Evolutionary conservation across 345 rosid species (phyloP), one percentile per base, ranked within the genome.

Genomic region (Ceriops decandra): DNA sequence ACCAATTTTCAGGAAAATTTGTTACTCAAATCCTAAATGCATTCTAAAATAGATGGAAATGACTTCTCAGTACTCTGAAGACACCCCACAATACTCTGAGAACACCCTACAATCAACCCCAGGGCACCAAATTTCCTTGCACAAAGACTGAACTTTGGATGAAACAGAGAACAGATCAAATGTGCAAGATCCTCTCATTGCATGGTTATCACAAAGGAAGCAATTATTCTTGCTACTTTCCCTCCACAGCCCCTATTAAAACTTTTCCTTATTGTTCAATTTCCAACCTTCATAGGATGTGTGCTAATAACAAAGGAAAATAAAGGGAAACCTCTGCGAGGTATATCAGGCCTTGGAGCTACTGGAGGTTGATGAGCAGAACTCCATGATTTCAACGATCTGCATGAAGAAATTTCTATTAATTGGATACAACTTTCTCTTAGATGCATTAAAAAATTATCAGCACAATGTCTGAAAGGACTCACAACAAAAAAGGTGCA

Each of bases 401-500:
- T 95, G 88, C 81, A 79, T 6, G 63, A 56, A 62, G 35, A 62
- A 38, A 69, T 54, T 74, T 63, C 65, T 28, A 30, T 54, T 19
- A 68, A 46, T 51, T 19, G 15, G 11, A 42, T 8, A 19, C 9
- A 42, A 75, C 26, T 20, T 9, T 26, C 22, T 47, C 54, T 51
- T 7, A 30, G 27, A 7, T 51, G 62, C 4, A 19, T 6, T 13
- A 36, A 28, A 54, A 31, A 36, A 32, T n/a, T 19, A 57, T 51
- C 22, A 61, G 15, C 19, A 49, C 17, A 19, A 21, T 46, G 27
- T 6, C 49, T 42, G 59, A 51, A 35, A 69, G 60, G 57, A 86
- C 97, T 83, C 76, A 95, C 99, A 47, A 74, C 75, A 95, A 82
- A 78, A 95, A 92, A 19, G 97, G 99, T 35, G 99, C 83, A 71